A percentile compares a stretch with the other conserved stretches of the same genome.
These are phyloP conservation scores for Cercospora janseana DNA, from an alignment of 2,329 filamentous ascomycete genomes.

Conservation along the genomic window DNA sequence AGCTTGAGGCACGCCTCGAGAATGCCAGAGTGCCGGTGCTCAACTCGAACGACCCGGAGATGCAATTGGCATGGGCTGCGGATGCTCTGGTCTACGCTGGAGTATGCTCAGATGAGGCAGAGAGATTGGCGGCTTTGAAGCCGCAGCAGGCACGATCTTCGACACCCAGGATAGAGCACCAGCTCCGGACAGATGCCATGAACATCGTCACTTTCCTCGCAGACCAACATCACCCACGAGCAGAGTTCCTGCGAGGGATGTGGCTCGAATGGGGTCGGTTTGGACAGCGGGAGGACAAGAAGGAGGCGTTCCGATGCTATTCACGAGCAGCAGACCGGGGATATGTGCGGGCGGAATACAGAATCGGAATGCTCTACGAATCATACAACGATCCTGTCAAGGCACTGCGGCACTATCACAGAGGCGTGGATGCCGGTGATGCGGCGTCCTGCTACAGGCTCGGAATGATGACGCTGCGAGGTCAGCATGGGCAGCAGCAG, in stretches of 20 bases:
- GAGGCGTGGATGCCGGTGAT: conserved; percentile 74
- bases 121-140: conserved; percentile 58
- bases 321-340: conserved; percentile 80
- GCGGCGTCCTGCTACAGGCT: conserved; percentile 84
- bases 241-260: conserved; percentile 90
- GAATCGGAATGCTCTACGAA: conserved; percentile 98
- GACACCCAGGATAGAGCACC: conserved; percentile 85
- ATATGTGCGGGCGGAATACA: conserved; percentile 86
- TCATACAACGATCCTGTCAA: conserved; percentile 89
- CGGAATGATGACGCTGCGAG: conserved; percentile 95
- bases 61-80: conserved; percentile 95
- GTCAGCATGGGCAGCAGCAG: conserved; percentile 85
- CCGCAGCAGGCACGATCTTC: conserved; percentile 56
- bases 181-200: conserved; percentile 81
- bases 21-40: conserved; percentile 79
- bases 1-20: conserved; percentile 87
- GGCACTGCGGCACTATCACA: conserved; percentile 85
- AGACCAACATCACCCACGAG: conserved; percentile 87
- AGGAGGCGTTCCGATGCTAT: conserved; percentile 88
- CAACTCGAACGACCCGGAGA: conserved; percentile 89
- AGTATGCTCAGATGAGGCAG: conserved; percentile 72
- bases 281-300: conserved; percentile 84
- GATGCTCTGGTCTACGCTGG: conserved; percentile 89
- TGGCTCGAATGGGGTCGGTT: conserved; percentile 99
- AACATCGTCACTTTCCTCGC: conserved; percentile 89